Conservation (phyloP, 2,329 filamentous ascomycete genomes). For the Myriosclerotinia scirpicola region DNA sequence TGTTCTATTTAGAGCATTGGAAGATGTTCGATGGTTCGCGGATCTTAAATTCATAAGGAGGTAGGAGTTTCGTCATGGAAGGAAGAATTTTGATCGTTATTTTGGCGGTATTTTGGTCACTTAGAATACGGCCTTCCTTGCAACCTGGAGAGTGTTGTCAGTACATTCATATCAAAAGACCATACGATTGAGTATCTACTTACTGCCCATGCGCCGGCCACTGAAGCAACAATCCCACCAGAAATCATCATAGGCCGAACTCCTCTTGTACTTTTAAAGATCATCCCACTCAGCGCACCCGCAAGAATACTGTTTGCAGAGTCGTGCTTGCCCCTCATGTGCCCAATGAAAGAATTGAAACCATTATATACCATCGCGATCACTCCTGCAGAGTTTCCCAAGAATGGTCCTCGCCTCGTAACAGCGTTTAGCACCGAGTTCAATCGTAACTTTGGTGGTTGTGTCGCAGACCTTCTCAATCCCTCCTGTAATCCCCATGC, state of each 20-base stretch:
- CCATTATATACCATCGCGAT: conserved; percentile 96
- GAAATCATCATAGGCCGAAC: conserved; percentile 92
- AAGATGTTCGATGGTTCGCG: conserved; percentile 17
- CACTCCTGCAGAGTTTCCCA: conserved; percentile 94
- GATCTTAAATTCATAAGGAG: conserved; percentile 18
- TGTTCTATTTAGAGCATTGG: conserved; percentile 16
- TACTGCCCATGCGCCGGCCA: conserved; percentile 91
- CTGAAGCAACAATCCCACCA: conserved; percentile 79
- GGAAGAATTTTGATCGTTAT: conserved; percentile 15
- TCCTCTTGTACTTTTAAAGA: conserved; percentile 96
- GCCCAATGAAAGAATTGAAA: conserved; percentile 80
- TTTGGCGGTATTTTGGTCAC: conserved; percentile 20
- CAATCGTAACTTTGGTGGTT: conserved; percentile 85
- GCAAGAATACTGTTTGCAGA: conserved; percentile 83
- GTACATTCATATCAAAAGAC: neutral
- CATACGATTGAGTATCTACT: conserved; percentile 43
- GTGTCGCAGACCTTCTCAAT: conserved; percentile 70
- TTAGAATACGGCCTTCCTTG: conserved; percentile 52
- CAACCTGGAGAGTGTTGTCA: conserved; percentile 44
- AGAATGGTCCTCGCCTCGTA: conserved; percentile 86
- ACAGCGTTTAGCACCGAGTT: conserved; percentile 95
- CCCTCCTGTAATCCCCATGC: conserved; percentile 92
- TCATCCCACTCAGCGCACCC: conserved; percentile 82
- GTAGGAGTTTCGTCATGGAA: conserved; percentile 14
- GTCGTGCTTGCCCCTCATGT: conserved; percentile 82